Percentiles rank a stretch among this genome's conserved stretches.
These are phyloP conservation scores for Selaginella moellendorffii DNA, from an alignment of 75 land plant genomes.

Conservation along the genomic window DNA sequence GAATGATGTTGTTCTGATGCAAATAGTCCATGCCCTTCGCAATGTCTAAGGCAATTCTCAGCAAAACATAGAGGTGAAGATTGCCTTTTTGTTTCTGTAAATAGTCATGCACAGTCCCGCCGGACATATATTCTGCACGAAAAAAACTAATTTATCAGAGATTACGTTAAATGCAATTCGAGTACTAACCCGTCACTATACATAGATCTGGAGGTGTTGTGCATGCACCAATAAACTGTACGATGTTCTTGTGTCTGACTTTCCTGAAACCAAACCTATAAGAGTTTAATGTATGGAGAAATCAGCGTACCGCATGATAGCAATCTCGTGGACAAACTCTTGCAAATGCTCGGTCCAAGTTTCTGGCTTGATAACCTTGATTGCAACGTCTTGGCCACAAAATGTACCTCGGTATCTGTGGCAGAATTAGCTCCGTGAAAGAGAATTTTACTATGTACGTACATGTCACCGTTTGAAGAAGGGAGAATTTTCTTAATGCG, in stretches of 20 bases:
- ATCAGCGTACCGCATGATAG: not conserved
- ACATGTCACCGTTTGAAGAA: not conserved
- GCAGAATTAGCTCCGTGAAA: not conserved
- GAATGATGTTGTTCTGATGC: slow-evolving; percentile 7
- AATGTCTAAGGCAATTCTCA: slow-evolving; percentile 8
- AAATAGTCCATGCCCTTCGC: slow-evolving; percentile 8
- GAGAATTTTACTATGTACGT: not conserved
- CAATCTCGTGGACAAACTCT: slow-evolving; percentile 1
- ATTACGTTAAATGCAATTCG: not conserved
- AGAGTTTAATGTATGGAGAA: not conserved
- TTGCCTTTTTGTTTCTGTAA: slow-evolving; percentile 4
- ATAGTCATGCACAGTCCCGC: slow-evolving; percentile 7
- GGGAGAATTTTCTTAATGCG: not conserved
- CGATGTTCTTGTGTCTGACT: slow-evolving; percentile 9
- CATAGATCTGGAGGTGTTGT: slow-evolving; percentile 1
- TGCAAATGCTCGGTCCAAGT: not conserved
- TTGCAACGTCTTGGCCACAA: slow-evolving; percentile 9
- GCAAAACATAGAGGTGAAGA: not conserved
- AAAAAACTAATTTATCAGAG: not conserved
- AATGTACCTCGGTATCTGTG: slow-evolving; percentile 7
- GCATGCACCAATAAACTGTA: slow-evolving; percentile 8
- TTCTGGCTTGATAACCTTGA: slow-evolving; percentile 5
- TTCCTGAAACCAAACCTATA: not conserved
- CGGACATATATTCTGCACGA: slow-evolving; percentile 1
- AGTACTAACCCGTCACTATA: not conserved